phyloP scores from a whole-genome alignment of 2,329 filamentous ascomycete genomes.

The Alternaria alternata region DNA sequence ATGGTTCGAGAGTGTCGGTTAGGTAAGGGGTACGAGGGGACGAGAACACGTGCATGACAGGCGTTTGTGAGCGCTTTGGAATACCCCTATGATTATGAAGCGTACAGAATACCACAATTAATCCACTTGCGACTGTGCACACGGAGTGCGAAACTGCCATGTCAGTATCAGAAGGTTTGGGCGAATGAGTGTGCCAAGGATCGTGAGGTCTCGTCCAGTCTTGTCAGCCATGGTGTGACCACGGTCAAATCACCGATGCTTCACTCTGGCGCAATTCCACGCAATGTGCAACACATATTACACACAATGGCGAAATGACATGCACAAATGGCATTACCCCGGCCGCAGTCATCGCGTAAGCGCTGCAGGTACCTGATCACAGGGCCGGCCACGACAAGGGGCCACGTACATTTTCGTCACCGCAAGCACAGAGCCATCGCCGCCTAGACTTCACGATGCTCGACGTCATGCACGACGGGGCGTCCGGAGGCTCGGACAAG shows the following conservation, averaged over 20 bases:
- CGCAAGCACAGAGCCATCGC: slow-evolving; percentile 15
- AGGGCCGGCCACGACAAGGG: slow-evolving; percentile 4
- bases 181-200: slow-evolving; percentile 35
- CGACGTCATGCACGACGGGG: slow-evolving; percentile 43
- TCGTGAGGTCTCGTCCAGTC: slow-evolving; percentile 36
- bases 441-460: slow-evolving; percentile 45
- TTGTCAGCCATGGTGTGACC: slow-evolving; percentile 31
- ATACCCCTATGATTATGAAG: slow-evolving; percentile 45
- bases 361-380: slow-evolving; percentile 21
- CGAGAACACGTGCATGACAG: slow-evolving; percentile 36
- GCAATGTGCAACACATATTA: slow-evolving; percentile 31
- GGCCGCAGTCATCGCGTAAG: slow-evolving; percentile 5
- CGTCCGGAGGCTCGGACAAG: slow-evolving; percentile 2
- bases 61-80: slow-evolving; percentile 46
- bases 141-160: neutral
- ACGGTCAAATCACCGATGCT: slow-evolving; percentile 1
- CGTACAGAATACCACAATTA: slow-evolving; percentile 26
- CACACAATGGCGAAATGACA: slow-evolving; percentile 32
- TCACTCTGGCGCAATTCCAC: slow-evolving; percentile 4
- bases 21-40: slow-evolving; percentile 28
- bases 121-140: slow-evolving; percentile 7
- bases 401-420: slow-evolving; percentile 15
- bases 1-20: slow-evolving; percentile 14
- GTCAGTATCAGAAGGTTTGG: neutral
- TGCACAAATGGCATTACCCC: slow-evolving; percentile 6